Evolutionary conservation across 2,329 filamentous ascomycete genomes (phyloP), one percentile per base, ranked within the genome.

Genomic region (Fonsecaea pedrosoi): DNA sequence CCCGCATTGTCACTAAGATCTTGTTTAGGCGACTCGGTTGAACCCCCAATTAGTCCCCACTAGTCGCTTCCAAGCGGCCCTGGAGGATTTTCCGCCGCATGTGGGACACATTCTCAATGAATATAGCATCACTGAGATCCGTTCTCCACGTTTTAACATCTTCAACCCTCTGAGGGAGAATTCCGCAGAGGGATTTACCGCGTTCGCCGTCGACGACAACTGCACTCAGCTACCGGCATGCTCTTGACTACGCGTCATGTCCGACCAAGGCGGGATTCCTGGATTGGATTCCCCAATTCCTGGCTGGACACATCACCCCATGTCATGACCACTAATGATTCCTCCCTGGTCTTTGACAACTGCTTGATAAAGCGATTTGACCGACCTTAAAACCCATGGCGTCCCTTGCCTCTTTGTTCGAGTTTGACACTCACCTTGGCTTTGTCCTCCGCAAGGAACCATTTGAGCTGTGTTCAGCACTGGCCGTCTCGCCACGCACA

Each of bases 381-480:
- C 8, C 18, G 9, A 50, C 45, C 12, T 21, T 25, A 25, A 6
- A 25, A 25, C 3, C 12, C 30, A 48, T 37, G 57, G 7, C 32
- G 37, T 25, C 15, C 12, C 25, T 15, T 13, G 32, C 32, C 9
- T 21, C 25, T 40, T 50, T 50, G 37, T 48, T 21, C 3, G 7
- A 18, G n/a, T 21, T 34, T 32, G 18, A 34, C 12, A 25, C 18
- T 12, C 40, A 25, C 8, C 18, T 21, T 50, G 18, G 6, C 18
- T 50, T 50, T 30, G 45, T 50, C 8, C 21, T 50, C 12, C n/a
- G 30, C 21, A 12, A 55, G 30, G 1, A 8, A 4, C n/a, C n/a
- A 3, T 55, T 35, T 55, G 53, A 55, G 53, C 59, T 30, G 45
- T 13, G 48, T 32, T 25, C 34, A 13, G 59, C 59, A 34, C 54